phyloP scores from a whole-genome alignment of 176 grass and related monocot genomes.

The Oryza nivara region DNA sequence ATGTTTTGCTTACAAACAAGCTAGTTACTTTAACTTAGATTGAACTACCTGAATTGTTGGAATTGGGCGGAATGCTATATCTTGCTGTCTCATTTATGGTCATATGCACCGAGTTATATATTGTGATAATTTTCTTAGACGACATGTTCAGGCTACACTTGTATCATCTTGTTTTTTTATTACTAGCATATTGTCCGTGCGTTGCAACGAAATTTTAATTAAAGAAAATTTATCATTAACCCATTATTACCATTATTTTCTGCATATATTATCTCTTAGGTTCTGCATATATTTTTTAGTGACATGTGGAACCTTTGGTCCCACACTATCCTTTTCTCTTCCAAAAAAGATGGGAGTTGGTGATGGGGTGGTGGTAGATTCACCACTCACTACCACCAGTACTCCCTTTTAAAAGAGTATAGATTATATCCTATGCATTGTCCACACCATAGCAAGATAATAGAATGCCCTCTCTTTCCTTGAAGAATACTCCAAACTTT shows the following conservation, averaged over 20 bases:
- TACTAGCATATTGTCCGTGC: no score
- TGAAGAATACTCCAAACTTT: not conserved
- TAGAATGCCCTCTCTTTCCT: not conserved
- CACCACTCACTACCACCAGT: no score
- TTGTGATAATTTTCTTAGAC: constrained; percentile 15
- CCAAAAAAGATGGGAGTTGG: no score
- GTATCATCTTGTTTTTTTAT: not conserved
- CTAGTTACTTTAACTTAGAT: constrained; percentile 1
- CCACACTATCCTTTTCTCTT: no score
- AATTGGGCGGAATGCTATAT: constrained; percentile 7
- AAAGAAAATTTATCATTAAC: no score
- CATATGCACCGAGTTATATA: not conserved
- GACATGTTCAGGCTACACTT: not conserved
- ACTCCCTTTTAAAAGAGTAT: no score
- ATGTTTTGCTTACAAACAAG: constrained; percentile 14
- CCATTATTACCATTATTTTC: no score
- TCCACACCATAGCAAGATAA: not conserved
- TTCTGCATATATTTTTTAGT: no score
- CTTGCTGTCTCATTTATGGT: constrained; percentile 21
- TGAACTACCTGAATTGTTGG: not conserved
- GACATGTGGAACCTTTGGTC: no score
- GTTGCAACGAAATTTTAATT: no score
- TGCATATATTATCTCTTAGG: no score
- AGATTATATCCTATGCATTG: constrained; percentile 1
- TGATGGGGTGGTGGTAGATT: no score